Conservation (phyloP, 805 yeast genomes). For the Brettanomyces naardenensis region DNA sequence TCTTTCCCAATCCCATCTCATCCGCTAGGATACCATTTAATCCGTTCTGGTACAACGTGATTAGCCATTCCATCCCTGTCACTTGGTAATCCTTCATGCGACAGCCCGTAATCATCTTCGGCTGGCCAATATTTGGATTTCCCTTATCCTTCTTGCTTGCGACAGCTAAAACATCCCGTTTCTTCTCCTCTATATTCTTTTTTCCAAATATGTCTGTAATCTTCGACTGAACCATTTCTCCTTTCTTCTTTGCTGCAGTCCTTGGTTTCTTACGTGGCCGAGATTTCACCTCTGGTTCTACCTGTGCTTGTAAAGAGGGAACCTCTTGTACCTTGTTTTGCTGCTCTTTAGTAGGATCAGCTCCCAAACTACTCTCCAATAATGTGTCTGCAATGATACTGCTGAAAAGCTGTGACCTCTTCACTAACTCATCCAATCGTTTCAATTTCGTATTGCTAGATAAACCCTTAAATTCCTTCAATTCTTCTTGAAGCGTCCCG, state of each 20-base stretch:
- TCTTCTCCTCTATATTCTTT: conserved; percentile 4
- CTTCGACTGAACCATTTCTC: conserved; percentile 10
- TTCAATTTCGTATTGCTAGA: conserved; percentile 52
- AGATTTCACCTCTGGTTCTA: conserved; percentile 11
- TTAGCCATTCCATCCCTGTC: conserved; percentile 87
- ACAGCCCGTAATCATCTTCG: conserved; percentile 47
- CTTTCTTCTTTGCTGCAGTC: conserved; percentile 11
- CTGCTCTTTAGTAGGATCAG: conserved; percentile 7
- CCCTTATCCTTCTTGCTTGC: conserved; percentile 4
- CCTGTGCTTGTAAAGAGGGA: conserved; percentile 1
- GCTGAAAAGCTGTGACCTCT: conserved; percentile 81
- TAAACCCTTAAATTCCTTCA: conserved; percentile 34
- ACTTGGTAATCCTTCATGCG: conserved; percentile 74
- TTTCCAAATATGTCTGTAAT: conserved; percentile 9
- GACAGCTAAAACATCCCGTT: conserved; percentile 10
- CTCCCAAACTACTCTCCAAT: conserved; percentile 35
- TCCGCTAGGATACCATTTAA: conserved; percentile 93
- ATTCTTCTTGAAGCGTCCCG: conserved; percentile 20
- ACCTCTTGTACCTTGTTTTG: conserved; percentile 1
- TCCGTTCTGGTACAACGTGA: conserved; percentile 86
- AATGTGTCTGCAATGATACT: conserved; percentile 78
- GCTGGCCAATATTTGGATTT: conserved; percentile 32
- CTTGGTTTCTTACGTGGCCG: conserved; percentile 20
- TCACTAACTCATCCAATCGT: conserved; percentile 67
- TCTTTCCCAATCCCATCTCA: conserved; percentile 97